Percentiles rank a stretch among this genome's conserved stretches.
Conservation (phyloP, 352 stramenopile genomes). For the Saprolegnia parasitica region DNA sequence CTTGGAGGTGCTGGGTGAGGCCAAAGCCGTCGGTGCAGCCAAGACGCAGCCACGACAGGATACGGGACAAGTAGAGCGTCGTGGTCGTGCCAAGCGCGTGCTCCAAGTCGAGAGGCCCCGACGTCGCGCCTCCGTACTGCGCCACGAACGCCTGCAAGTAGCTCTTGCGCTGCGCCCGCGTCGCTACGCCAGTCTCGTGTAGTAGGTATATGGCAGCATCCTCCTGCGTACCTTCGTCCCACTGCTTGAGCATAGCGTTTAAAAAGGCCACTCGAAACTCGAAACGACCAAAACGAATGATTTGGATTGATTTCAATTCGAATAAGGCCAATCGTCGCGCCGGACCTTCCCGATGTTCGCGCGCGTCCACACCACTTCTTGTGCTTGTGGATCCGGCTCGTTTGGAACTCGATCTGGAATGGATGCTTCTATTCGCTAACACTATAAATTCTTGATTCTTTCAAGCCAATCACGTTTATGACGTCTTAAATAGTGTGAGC, state of each 20-base stretch:
- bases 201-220: slow-evolving; percentile 1
- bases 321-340: too few relatives aligned
- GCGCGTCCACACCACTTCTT: too few relatives aligned
- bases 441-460: too few relatives aligned
- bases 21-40: slow-evolving; percentile 29
- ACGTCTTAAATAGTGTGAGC: too few relatives aligned
- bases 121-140: slow-evolving; percentile 30
- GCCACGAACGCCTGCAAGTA: slow-evolving; percentile 50
- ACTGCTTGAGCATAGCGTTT: slow-evolving; percentile 31
- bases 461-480: too few relatives aligned
- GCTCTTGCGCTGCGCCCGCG: slow-evolving; percentile 46
- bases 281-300: not conserved
- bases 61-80: slow-evolving; percentile 52
- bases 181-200: slow-evolving; percentile 34
- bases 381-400: too few relatives aligned
- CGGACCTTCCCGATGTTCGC: too few relatives aligned
- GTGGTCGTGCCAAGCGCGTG: slow-evolving; percentile 42
- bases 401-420: not conserved
- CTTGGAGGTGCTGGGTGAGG: slow-evolving; percentile 47
- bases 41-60: slow-evolving; percentile 55
- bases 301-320: not conserved
- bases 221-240: slow-evolving; percentile 52
- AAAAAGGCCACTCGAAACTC: too few relatives aligned
- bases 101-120: slow-evolving; percentile 33
- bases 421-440: too few relatives aligned